Conservation (phyloP, 176 grass and related monocot species). For the Phoenix roebelenii region DNA sequence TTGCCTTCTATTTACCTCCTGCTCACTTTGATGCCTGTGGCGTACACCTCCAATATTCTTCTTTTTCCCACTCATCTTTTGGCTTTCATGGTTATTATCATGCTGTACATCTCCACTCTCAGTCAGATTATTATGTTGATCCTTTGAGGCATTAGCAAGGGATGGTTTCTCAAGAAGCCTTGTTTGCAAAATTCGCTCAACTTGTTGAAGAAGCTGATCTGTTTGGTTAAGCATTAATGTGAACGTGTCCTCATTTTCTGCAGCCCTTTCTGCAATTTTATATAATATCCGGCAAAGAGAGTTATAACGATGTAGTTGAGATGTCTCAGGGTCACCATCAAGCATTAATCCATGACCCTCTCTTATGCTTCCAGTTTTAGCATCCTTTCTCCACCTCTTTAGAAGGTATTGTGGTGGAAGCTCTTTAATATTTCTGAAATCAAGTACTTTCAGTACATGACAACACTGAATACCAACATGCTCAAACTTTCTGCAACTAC, state of each 20-base stretch:
- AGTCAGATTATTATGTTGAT: slow-evolving; percentile 30
- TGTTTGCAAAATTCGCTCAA: slow-evolving; percentile 52
- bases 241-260: slow-evolving; percentile 60
- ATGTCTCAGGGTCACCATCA: slow-evolving; percentile 28
- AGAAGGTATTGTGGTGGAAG: slow-evolving; percentile 59
- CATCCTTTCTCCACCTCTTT: slow-evolving; percentile 85
- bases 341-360: slow-evolving; percentile 34
- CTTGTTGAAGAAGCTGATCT: slow-evolving; percentile 57
- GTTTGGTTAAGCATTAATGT: slow-evolving; percentile 51
- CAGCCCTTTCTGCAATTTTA: slow-evolving; percentile 74
- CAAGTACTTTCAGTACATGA: slow-evolving; percentile 85
- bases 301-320: slow-evolving; percentile 42
- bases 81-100: slow-evolving; percentile 32
- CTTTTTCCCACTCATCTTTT: slow-evolving; percentile 43
- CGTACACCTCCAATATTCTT: slow-evolving; percentile 34
- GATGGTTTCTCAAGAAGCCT: slow-evolving; percentile 36
- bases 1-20: slow-evolving; percentile 43
- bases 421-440: slow-evolving; percentile 65
- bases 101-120: slow-evolving; percentile 32
- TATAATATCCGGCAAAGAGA: slow-evolving; percentile 61
- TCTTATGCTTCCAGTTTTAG: slow-evolving; percentile 28
- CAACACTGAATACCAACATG: slow-evolving; percentile 66
- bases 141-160: slow-evolving; percentile 31
- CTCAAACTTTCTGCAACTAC: slow-evolving; percentile 86
- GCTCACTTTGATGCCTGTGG: slow-evolving; percentile 31